phyloP scores from a whole-genome alignment of 345 rosid species.

The Isatis tinctoria region DNA sequence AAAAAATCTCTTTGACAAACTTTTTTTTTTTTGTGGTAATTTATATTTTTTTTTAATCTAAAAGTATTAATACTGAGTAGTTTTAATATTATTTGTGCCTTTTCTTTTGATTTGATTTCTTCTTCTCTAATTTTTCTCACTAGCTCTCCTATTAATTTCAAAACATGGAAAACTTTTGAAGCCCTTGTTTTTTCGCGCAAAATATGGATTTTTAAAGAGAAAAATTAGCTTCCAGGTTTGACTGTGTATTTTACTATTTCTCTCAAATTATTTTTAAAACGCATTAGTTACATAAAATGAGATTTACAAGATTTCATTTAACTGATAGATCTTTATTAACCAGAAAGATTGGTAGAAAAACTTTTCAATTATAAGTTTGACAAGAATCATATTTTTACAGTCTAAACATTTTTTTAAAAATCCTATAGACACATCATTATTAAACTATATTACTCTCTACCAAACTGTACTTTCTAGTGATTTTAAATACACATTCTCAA shows the following conservation, averaged over 20 bases:
- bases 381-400: background rate
- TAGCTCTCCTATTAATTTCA: slow-evolving; percentile 37
- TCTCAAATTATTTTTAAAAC: background rate
- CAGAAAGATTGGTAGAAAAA: background rate
- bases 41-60: slow-evolving; percentile 2
- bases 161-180: slow-evolving; percentile 40
- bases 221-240: slow-evolving; percentile 19
- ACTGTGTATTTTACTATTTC: slow-evolving; percentile 8
- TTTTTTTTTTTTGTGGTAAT: background rate
- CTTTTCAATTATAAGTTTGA: background rate
- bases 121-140: slow-evolving; percentile 14
- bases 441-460: background rate
- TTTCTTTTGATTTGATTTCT: slow-evolving; percentile 17
- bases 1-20: background rate
- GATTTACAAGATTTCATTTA: background rate
- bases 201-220: slow-evolving; percentile 27
- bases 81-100: slow-evolving; percentile 15
- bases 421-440: background rate
- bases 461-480: background rate
- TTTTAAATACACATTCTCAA: background rate
- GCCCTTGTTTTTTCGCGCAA: slow-evolving; percentile 57
- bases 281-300: background rate
- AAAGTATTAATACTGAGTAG: slow-evolving; percentile 2
- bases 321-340: background rate
- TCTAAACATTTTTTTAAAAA: background rate